Percentiles rank a stretch among this genome's conserved stretches.
Conservation (phyloP, 805 yeast species). For the Candida bentonensis region DNA sequence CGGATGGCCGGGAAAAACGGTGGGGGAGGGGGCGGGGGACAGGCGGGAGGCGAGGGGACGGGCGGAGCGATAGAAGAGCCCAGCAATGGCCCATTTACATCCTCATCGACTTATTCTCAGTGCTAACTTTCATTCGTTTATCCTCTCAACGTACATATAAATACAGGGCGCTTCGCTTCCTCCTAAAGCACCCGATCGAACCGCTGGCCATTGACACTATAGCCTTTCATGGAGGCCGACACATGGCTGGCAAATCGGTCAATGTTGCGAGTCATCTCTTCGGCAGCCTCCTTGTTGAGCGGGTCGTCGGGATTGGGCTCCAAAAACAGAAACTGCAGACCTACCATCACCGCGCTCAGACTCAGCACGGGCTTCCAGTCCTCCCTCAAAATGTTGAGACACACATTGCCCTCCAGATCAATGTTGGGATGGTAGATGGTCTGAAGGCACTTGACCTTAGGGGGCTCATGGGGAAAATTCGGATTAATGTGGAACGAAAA, state of each 20-base stretch:
- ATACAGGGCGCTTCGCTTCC: no score
- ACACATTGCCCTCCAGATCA: conserved; percentile 78
- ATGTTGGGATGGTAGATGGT: conserved; percentile 90
- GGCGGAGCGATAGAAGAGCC: no score
- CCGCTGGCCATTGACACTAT: conserved; percentile 36
- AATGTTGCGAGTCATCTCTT: conserved; percentile 28
- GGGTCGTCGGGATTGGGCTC: conserved; percentile 93
- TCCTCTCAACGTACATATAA: no score
- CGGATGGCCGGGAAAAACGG: no score
- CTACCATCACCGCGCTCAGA: conserved; percentile 67
- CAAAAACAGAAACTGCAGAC: conserved; percentile 68
- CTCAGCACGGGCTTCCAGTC: conserved; percentile 94
- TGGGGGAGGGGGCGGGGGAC: no score
- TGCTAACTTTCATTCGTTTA: no score
- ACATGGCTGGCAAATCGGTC: conserved; percentile 44
- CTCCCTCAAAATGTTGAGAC: conserved; percentile 80
- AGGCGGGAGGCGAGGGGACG: no score
- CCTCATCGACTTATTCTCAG: no score
- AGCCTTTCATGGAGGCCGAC: conserved; percentile 57
- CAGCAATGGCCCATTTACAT: no score
- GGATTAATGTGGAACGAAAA: conserved; percentile 55
- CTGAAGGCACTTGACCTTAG: conserved; percentile 58
- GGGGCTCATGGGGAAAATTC: conserved; percentile 86
- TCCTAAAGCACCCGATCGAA: conserved; percentile 44
- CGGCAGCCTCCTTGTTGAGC: conserved; percentile 80